These are phyloP conservation scores for Cercis canadensis DNA, from an alignment of 306 rosid genomes.

Conservation along the genomic window DNA sequence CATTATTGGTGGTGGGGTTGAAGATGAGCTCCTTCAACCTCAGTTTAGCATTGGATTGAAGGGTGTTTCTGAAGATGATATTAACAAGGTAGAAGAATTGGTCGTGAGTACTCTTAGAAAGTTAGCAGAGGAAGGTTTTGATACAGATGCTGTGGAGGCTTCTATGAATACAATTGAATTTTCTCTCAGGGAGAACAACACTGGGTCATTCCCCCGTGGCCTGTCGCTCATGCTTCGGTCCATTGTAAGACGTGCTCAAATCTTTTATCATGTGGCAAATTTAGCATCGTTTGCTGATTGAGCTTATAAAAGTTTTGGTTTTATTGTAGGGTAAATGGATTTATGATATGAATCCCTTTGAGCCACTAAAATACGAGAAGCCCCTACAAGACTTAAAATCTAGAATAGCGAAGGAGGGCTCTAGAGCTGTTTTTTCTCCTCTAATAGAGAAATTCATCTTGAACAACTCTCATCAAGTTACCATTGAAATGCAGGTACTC, in stretches of 20 bases:
- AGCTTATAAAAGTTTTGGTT: conserved; percentile 33
- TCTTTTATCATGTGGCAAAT: conserved; percentile 22
- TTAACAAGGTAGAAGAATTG: conserved; percentile 84
- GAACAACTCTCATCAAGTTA: conserved; percentile 85
- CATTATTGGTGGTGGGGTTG: conserved; percentile 95
- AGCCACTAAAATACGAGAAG: conserved; percentile 89
- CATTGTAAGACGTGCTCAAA: conserved; percentile 62
- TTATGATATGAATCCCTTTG: conserved; percentile 97
- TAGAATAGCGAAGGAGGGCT: conserved; percentile 83
- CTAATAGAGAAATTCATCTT: conserved; percentile 84
- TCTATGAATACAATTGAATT: conserved; percentile 99
- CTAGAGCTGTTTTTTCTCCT: conserved; percentile 90
- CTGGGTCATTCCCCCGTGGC: conserved; percentile 94
- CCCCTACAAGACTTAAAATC: conserved; percentile 88
- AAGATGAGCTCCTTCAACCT: conserved; percentile 97
- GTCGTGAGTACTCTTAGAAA: conserved; percentile 66
- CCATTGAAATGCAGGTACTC: conserved; percentile 94
- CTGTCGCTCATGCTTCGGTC: conserved; percentile 96
- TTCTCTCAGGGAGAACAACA: conserved; percentile 96
- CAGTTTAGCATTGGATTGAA: conserved; percentile 94
- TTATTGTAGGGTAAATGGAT: conserved; percentile 91
- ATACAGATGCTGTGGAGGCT: conserved; percentile 90
- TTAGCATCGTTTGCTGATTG: conserved; percentile 18
- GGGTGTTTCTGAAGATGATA: conserved; percentile 87
- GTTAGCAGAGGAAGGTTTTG: conserved; percentile 88